Percentiles rank a stretch among this genome's conserved stretches.
phyloP scores from a whole-genome alignment of 31 red algal genomes.

The Asparagopsis taxiformis region DNA sequence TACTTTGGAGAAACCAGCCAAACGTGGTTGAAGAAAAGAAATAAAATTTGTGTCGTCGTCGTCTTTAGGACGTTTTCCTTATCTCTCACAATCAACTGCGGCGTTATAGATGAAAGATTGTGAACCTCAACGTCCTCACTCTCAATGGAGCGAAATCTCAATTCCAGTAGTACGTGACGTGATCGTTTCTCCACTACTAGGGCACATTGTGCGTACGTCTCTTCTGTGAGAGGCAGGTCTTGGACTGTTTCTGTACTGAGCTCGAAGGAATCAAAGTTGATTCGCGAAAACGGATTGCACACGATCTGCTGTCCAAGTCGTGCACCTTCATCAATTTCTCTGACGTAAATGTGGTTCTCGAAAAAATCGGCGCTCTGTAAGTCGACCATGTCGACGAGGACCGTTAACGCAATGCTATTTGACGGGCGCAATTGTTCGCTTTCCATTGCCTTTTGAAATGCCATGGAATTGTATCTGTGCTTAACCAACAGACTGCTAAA shows the following conservation, averaged over 20 bases:
- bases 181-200: neutral
- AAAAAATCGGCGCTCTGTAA: slow-evolving; percentile 35
- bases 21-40: slow-evolving; percentile 26
- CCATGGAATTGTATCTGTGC: neutral
- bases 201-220: slow-evolving; percentile 16
- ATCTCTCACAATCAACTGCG: slow-evolving; percentile 7
- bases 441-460: slow-evolving; percentile 2
- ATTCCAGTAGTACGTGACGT: slow-evolving; percentile 10
- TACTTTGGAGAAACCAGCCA: slow-evolving; percentile 2
- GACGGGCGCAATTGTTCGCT: neutral
- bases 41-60: slow-evolving; percentile 24
- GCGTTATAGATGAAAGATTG: slow-evolving; percentile 8
- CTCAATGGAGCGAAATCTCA: slow-evolving; percentile 18
- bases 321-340: neutral
- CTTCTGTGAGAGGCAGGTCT: slow-evolving; percentile 7
- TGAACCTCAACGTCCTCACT: slow-evolving; percentile 2
- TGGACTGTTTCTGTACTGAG: slow-evolving; percentile 5
- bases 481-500: slow-evolving; percentile 3
- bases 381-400: slow-evolving; percentile 34
- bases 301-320: slow-evolving; percentile 29
- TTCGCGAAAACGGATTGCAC: slow-evolving; percentile 20
- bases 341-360: slow-evolving; percentile 15
- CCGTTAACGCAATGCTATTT: neutral
- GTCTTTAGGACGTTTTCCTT: slow-evolving; percentile 15
- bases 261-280: slow-evolving; percentile 1